Conservation (phyloP, 306 rosid species). For the Begonia fuchsioides region DNA sequence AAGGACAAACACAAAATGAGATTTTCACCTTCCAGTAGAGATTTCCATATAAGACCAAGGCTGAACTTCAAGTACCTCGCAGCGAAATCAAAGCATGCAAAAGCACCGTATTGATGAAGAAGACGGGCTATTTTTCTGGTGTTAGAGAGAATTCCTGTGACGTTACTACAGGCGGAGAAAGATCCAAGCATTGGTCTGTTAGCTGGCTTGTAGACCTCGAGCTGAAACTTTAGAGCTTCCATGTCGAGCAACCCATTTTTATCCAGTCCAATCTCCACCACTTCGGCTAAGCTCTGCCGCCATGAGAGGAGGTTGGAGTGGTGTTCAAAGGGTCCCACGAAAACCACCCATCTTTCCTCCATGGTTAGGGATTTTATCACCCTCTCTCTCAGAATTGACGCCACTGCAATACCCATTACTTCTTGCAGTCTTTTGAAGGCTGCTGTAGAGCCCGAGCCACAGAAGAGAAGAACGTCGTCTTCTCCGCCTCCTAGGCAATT, state of each 20-base stretch:
- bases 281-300: conserved; percentile 73
- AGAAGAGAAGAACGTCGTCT: conserved; percentile 45
- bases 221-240: conserved; percentile 32
- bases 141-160: conserved; percentile 55
- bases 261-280: conserved; percentile 57
- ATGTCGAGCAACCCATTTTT: conserved; percentile 41
- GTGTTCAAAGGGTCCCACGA: conserved; percentile 78
- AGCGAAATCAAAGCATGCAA: conserved; percentile 75
- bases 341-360: conserved; percentile 72
- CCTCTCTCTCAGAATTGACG: conserved; percentile 47
- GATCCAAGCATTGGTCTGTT: conserved; percentile 67
- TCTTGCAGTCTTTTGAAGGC: conserved; percentile 82
- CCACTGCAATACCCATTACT: conserved; percentile 55
- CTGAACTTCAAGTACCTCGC: conserved; percentile 31
- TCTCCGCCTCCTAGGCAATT: conserved; percentile 52
- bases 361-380: conserved; percentile 10
- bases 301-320: conserved; percentile 82
- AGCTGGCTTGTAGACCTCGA: conserved; percentile 25
- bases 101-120: conserved; percentile 50
- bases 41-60: no score
- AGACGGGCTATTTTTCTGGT: conserved; percentile 53
- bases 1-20: not conserved
- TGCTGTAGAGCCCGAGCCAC: conserved; percentile 72
- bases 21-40: no score
- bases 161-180: conserved; percentile 83